A percentile compares a stretch with the other conserved stretches of the same genome.
Evolutionary conservation across 2,329 filamentous ascomycete genomes (phyloP).

Genomic region (Epichloe baconii): DNA sequence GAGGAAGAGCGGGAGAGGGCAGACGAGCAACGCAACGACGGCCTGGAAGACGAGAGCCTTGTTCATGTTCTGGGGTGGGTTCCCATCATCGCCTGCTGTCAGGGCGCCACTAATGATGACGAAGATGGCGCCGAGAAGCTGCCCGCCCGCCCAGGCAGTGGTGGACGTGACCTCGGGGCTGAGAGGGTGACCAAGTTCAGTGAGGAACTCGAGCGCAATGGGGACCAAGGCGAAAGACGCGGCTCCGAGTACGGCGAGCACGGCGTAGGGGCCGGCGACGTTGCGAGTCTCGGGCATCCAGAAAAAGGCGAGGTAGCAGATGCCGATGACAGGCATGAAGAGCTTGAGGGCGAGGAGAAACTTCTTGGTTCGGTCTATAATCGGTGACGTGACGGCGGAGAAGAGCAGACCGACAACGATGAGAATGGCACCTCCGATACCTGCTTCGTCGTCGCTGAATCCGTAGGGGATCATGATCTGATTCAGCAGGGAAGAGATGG

Average conservation of each 20-base stretch:
- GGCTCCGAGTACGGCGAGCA: slow-evolving; percentile 67
- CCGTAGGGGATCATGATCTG: slow-evolving; percentile 81
- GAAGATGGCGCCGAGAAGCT: slow-evolving; percentile 74
- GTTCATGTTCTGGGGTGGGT: slow-evolving; percentile 60
- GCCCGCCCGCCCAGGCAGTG: slow-evolving; percentile 75
- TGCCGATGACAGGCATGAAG: slow-evolving; percentile 59
- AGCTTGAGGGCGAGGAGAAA: slow-evolving; percentile 63
- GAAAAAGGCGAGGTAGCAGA: slow-evolving; percentile 64
- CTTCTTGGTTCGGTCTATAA: slow-evolving; percentile 74
- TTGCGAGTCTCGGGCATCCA: slow-evolving; percentile 54
- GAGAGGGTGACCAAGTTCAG: slow-evolving; percentile 77
- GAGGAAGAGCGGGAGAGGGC: slow-evolving; percentile 55
- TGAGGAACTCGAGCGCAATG: slow-evolving; percentile 72
- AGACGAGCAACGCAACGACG: slow-evolving; percentile 49
- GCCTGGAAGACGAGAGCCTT: slow-evolving; percentile 67
- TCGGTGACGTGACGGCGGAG: slow-evolving; percentile 63
- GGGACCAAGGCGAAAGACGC: slow-evolving; percentile 70
- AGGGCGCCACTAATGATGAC: slow-evolving; percentile 73
- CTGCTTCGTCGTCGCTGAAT: slow-evolving; percentile 71
- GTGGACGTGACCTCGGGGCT: slow-evolving; percentile 75
- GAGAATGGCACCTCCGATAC: slow-evolving; percentile 77
- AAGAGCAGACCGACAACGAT: slow-evolving; percentile 77
- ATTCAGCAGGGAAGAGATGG: slow-evolving; percentile 73
- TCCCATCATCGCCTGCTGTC: slow-evolving; percentile 35
- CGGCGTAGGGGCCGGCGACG: slow-evolving; percentile 59